Conservation (phyloP, 768 basidiomycete species). For the Boletus vinaceobasis region DNA sequence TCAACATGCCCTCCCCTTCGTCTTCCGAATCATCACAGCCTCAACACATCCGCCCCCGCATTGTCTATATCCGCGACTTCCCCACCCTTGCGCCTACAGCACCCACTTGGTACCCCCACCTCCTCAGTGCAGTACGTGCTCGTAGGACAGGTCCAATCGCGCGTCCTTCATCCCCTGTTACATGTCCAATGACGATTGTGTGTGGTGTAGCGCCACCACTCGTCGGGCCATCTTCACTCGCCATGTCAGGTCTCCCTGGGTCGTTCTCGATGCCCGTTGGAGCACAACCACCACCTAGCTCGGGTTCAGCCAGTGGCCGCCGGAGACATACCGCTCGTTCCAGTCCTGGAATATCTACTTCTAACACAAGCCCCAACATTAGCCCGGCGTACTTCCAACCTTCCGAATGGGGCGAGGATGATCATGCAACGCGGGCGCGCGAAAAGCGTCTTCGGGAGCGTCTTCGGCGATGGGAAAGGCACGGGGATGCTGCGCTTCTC, state of each 20-base stretch:
- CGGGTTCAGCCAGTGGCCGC: neutral
- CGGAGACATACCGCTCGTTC: constrained; percentile 19
- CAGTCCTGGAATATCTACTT: constrained; percentile 23
- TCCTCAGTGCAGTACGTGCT: constrained; percentile 74
- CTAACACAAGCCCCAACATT: constrained; percentile 33
- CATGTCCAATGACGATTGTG: constrained; percentile 75
- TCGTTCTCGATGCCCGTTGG: constrained; percentile 11
- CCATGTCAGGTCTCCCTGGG: constrained; percentile 7
- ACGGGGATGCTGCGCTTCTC: constrained; percentile 49
- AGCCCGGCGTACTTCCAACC: neutral
- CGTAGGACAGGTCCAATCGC: constrained; percentile 65
- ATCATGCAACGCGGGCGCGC: constrained; percentile 59
- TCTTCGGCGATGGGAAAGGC: constrained; percentile 70
- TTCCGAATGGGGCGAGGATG: constrained; percentile 64
- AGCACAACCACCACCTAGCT: constrained; percentile 10
- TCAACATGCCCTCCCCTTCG: constrained; percentile 52
- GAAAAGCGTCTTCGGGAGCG: constrained; percentile 72
- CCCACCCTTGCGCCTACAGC: constrained; percentile 70
- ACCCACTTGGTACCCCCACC: constrained; percentile 74
- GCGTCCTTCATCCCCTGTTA: constrained; percentile 55
- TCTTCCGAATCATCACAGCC: constrained; percentile 27
- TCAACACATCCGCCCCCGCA: constrained; percentile 48
- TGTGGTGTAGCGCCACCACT: constrained; percentile 84
- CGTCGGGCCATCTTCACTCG: constrained; percentile 40
- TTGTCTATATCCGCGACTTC: constrained; percentile 84